These are phyloP conservation scores for Nitzschia inconspicua DNA, from an alignment of 108 stramenopile genomes.

Conservation along the genomic window DNA sequence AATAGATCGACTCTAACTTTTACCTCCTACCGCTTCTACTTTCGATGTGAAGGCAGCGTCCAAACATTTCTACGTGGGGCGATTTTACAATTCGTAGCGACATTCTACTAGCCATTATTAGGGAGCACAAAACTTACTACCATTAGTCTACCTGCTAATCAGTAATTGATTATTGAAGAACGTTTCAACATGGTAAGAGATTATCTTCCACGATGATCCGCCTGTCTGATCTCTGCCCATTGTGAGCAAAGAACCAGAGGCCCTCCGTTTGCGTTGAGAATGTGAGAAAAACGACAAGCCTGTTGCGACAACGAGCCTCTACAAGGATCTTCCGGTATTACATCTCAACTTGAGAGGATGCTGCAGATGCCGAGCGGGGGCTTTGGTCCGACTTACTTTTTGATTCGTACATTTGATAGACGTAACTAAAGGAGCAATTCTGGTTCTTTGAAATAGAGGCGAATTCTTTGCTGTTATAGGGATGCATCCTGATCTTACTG, in stretches of 20 bases:
- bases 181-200: constrained; percentile 45
- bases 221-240: constrained; percentile 26
- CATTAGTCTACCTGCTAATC: no score
- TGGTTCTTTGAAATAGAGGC: neutral
- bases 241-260: constrained; percentile 17
- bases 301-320: neutral
- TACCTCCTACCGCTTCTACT: no score
- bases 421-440: neutral
- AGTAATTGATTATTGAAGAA: no score
- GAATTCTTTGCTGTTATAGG: neutral
- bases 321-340: constrained; percentile 5
- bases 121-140: no score
- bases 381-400: neutral
- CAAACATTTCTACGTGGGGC: no score
- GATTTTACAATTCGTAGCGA: no score
- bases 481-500: neutral
- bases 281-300: no score
- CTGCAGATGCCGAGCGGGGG: neutral
- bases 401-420: neutral
- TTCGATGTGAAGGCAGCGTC: no score
- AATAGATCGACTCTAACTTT: no score
- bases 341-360: constrained; percentile 3
- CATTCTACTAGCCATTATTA: no score
- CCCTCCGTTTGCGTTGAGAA: constrained; percentile 21
- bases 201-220: constrained; percentile 31